Conservation (phyloP, 768 basidiomycete species). For the Dendrothele bispora region DNA sequence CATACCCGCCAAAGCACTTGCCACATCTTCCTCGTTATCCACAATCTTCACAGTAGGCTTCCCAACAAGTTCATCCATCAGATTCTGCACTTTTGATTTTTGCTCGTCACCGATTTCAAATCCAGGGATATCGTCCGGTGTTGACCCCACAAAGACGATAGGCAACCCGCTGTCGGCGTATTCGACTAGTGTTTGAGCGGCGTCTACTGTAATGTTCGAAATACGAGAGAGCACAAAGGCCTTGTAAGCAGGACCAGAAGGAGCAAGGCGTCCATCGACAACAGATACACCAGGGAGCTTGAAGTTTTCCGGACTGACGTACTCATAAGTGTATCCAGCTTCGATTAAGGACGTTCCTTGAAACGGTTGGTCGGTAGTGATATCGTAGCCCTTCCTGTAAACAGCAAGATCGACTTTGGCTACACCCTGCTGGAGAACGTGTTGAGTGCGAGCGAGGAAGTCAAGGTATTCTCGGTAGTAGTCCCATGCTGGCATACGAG, state of each 20-base stretch:
- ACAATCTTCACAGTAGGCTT: conserved; percentile 8
- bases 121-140: conserved; percentile 14
- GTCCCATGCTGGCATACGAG: conserved; percentile 13
- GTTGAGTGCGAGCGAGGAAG: conserved; percentile 13
- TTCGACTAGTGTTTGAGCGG: conserved; percentile 10
- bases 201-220: conserved; percentile 14
- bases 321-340: conserved; percentile 14
- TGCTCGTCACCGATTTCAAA: conserved; percentile 10
- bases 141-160: conserved; percentile 7
- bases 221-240: conserved; percentile 11
- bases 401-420: conserved; percentile 16
- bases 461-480: conserved; percentile 14
- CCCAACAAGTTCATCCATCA: conserved; percentile 12
- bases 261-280: conserved; percentile 10
- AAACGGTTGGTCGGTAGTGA: conserved; percentile 8
- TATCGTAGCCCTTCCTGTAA: conserved; percentile 14
- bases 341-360: conserved; percentile 7
- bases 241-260: conserved; percentile 14
- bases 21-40: conserved; percentile 7
- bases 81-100: conserved; percentile 10
- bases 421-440: conserved; percentile 12
- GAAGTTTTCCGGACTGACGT: conserved; percentile 16
- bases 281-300: conserved; percentile 16
- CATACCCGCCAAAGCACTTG: conserved; percentile 6
- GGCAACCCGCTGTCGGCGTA: conserved; percentile 14